Percentiles rank a stretch among this genome's conserved stretches.
Evolutionary conservation across 176 grass and related monocot species (phyloP).

Genomic region (Aegilops speltoides): DNA sequence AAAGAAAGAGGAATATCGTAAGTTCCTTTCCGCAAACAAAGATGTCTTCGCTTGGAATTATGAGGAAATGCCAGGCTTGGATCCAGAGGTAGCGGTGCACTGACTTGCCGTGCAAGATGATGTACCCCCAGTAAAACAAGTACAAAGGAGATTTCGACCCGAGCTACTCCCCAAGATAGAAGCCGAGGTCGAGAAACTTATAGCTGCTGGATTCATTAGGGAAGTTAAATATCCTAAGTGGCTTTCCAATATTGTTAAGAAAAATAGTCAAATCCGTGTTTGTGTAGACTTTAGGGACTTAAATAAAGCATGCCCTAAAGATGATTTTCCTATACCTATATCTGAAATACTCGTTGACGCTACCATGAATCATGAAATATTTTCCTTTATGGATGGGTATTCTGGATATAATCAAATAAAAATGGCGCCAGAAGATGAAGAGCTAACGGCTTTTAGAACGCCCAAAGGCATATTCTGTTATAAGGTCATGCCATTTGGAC

Average conservation of each 20-base stretch:
- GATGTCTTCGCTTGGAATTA: background rate
- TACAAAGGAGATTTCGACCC: background rate
- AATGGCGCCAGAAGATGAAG: background rate
- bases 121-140: background rate
- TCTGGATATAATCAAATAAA: too few species aligned
- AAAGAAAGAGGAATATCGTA: background rate
- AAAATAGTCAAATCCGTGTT: background rate
- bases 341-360: background rate
- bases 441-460: background rate
- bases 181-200: background rate
- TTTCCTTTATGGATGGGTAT: too few species aligned
- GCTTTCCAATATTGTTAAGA: background rate
- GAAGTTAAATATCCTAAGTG: background rate
- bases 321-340: background rate
- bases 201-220: too few species aligned
- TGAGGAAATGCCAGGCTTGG: background rate
- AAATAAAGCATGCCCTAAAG: too few species aligned
- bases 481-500: too few species aligned
- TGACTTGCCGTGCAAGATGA: background rate
- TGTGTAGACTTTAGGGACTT: background rate
- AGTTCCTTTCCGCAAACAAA: background rate
- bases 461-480: background rate
- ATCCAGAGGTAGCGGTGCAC: background rate
- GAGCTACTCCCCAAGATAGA: background rate
- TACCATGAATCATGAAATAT: too few species aligned